Conservation (phyloP, 345 rosid species). For the Eucalyptus brandiana region DNA sequence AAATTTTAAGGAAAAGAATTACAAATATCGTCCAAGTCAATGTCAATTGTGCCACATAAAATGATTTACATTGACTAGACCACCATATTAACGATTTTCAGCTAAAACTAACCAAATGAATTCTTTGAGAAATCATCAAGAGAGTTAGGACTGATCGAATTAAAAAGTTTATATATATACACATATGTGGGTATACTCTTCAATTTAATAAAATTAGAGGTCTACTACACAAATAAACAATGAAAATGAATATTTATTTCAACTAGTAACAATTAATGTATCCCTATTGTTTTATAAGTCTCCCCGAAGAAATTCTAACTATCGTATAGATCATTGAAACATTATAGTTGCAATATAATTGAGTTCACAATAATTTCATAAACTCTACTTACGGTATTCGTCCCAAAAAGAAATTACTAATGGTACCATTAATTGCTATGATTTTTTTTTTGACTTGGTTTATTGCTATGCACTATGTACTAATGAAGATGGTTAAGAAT, state of each 20-base stretch:
- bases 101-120: fast-evolving
- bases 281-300: neutral
- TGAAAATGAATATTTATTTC: too few relatives aligned
- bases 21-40: fast-evolving
- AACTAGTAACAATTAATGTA: neutral
- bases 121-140: neutral
- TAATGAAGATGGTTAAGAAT: too few relatives aligned
- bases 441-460: too few relatives aligned
- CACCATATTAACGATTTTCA: fast-evolving
- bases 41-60: fast-evolving
- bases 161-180: too few relatives aligned
- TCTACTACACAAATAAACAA: neutral
- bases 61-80: fast-evolving
- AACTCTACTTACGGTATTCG: too few relatives aligned
- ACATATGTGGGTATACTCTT: neutral
- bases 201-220: fast-evolving
- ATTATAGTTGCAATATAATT: too few relatives aligned
- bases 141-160: neutral
- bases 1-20: too few relatives aligned
- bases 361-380: too few relatives aligned
- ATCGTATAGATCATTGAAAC: too few relatives aligned
- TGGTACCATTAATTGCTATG: too few relatives aligned
- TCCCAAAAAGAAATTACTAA: too few relatives aligned
- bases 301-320: neutral
- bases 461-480: too few relatives aligned